phyloP scores from a whole-genome alignment of 179 eudicot genomes.

The Pouteria campechiana region DNA sequence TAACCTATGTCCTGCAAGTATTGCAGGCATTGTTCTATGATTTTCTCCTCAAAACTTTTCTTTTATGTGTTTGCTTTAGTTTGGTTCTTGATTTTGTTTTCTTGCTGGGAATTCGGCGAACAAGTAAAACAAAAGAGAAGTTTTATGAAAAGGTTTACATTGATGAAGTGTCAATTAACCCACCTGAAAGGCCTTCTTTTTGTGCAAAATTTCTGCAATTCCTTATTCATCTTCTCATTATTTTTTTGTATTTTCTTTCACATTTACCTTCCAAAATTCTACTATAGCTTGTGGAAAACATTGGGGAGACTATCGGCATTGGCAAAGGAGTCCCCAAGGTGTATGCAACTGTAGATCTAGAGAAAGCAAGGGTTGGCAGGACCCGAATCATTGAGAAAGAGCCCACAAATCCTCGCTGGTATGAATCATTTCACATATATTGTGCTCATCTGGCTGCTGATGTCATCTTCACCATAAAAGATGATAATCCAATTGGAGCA shows the following conservation, averaged over 20 bases:
- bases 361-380: constrained; percentile 50
- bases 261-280: background rate
- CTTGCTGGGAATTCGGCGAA: too few relatives aligned
- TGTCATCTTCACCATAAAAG: constrained; percentile 47
- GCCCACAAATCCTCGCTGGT: constrained; percentile 53
- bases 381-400: constrained; percentile 36
- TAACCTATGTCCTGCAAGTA: too few relatives aligned
- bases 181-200: background rate
- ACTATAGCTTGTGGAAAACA: constrained; percentile 21
- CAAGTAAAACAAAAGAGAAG: too few relatives aligned
- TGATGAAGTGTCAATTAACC: too few relatives aligned
- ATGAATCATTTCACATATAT: constrained; percentile 63
- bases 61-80: too few relatives aligned
- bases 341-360: constrained; percentile 56
- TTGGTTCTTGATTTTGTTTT: too few relatives aligned
- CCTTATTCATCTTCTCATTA: too few relatives aligned
- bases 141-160: background rate
- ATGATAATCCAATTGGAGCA: constrained; percentile 51
- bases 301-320: constrained; percentile 28
- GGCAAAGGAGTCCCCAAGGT: constrained; percentile 25
- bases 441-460: constrained; percentile 57
- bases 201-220: background rate
- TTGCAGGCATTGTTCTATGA: too few relatives aligned
- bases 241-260: background rate
- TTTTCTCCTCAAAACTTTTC: too few relatives aligned